Conservation (phyloP, 208 protist genomes). For the Trypanosoma mega region DNA sequence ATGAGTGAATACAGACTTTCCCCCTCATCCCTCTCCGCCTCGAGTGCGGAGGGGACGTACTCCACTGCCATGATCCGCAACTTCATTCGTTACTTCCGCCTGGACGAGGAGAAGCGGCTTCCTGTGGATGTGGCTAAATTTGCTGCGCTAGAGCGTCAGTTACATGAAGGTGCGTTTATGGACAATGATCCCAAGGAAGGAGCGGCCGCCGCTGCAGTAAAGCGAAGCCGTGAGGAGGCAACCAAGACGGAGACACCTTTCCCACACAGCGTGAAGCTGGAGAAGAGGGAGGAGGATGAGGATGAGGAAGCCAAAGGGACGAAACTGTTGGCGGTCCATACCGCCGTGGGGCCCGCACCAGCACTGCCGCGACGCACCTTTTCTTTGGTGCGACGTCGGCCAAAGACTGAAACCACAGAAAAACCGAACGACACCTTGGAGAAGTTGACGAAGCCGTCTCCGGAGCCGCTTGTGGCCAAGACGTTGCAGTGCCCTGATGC, state of each 20-base stretch:
- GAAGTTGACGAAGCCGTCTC: too few relatives aligned
- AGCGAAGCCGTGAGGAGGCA: background rate
- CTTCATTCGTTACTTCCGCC: constrained; percentile 73
- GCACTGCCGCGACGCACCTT: background rate
- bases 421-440: too few relatives aligned
- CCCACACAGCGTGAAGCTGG: background rate
- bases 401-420: background rate
- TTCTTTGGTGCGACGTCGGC: background rate
- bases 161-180: background rate
- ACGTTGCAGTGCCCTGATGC: constrained; percentile 35
- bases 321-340: too few relatives aligned
- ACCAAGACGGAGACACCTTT: background rate
- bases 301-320: background rate
- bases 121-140: constrained; percentile 59
- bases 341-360: background rate
- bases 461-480: constrained; percentile 39
- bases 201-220: background rate
- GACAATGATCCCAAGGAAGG: background rate
- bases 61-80: constrained; percentile 77
- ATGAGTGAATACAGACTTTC: constrained; percentile 84
- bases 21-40: constrained; percentile 76
- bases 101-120: constrained; percentile 54
- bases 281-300: background rate
- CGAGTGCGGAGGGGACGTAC: constrained; percentile 85
- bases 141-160: constrained; percentile 34